These are phyloP conservation scores for Russula abietina DNA, from an alignment of 768 basidiomycete genomes.

Conservation along the genomic window DNA sequence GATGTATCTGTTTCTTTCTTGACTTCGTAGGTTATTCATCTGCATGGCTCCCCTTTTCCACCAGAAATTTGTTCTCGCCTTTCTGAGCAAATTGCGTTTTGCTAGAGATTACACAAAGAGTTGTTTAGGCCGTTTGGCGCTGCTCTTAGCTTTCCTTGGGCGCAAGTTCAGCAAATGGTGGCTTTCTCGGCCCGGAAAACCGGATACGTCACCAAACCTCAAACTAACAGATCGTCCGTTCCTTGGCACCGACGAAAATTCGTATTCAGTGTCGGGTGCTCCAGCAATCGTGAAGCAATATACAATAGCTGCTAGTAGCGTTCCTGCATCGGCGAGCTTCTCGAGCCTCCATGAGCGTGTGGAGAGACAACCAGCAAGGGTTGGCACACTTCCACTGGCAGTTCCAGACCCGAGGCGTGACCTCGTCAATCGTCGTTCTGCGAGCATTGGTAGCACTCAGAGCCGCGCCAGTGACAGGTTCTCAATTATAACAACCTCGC, in stretches of 20 bases:
- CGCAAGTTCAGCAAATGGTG: background rate
- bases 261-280: background rate
- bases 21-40: too few relatives aligned
- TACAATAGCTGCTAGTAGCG: background rate
- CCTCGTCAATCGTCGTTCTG: background rate
- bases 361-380: background rate
- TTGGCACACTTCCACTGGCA: too few relatives aligned
- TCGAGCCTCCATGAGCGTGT: background rate
- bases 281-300: background rate
- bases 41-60: too few relatives aligned
- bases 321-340: constrained; percentile 9
- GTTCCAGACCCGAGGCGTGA: too few relatives aligned
- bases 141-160: background rate
- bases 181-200: background rate
- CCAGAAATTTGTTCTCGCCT: too few relatives aligned
- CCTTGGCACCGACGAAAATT: background rate
- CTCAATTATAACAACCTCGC: constrained; percentile 5
- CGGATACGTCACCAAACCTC: background rate
- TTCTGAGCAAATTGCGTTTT: background rate
- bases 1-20: too few relatives aligned
- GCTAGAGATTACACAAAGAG: background rate
- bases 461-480: constrained; percentile 14
- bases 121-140: background rate
- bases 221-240: background rate
- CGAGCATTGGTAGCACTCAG: background rate